These are phyloP conservation scores for Annona squamosa DNA, from an alignment of 164 flowering plant species.

Conservation along the genomic window DNA sequence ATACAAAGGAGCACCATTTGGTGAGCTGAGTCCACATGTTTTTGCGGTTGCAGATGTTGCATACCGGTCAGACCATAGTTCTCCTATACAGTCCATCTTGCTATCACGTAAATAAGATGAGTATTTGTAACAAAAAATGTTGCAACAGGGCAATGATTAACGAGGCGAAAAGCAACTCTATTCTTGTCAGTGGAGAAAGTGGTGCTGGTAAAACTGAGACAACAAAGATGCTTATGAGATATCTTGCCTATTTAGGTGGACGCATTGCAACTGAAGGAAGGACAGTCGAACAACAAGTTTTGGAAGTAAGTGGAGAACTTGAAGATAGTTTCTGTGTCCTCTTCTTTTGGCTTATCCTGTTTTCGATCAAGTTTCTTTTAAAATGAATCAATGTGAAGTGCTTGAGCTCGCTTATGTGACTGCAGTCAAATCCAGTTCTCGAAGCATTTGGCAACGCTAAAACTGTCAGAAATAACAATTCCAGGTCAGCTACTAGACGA, in stretches of 20 bases:
- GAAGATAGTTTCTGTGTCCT: background rate
- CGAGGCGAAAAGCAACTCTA: conserved; percentile 67
- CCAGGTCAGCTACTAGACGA: conserved; percentile 45
- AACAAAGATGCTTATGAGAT: conserved; percentile 88
- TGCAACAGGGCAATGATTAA: conserved; percentile 65
- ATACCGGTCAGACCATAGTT: conserved; percentile 41
- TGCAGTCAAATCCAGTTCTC: conserved; percentile 91
- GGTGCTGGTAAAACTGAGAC: conserved; percentile 94
- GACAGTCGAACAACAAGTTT: conserved; percentile 74
- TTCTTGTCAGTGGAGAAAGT: conserved; percentile 86
- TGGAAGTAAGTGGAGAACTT: conserved; percentile 52
- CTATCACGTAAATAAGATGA: background rate
- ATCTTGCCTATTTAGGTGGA: conserved; percentile 83
- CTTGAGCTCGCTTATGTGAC: conserved; percentile 12
- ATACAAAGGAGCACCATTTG: conserved; percentile 62
- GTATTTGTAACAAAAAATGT: background rate
- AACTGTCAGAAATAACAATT: conserved; percentile 77
- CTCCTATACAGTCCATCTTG: background rate
- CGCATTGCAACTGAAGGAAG: conserved; percentile 52
- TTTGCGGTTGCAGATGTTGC: conserved; percentile 86
- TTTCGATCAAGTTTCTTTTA: background rate
- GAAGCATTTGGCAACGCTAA: conserved; percentile 96
- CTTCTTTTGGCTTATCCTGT: background rate
- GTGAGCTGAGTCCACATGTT: conserved; percentile 74
- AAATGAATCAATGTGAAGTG: conserved; percentile 5